Evolutionary conservation across 108 stramenopile species (phyloP).

Genomic region (Schizochytrium sp.): DNA sequence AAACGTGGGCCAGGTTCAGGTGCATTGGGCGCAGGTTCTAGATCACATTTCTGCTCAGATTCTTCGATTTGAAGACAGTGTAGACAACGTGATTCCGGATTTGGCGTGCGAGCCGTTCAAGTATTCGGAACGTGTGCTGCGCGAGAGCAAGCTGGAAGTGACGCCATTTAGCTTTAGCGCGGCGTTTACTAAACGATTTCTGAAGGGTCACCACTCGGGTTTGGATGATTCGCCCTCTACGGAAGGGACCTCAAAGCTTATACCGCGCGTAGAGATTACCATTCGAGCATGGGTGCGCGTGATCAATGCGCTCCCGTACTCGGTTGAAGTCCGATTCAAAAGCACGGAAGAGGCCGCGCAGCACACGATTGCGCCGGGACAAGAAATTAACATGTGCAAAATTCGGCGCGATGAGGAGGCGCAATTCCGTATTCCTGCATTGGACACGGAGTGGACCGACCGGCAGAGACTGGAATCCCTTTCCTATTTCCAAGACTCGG

Average conservation of each 20-base stretch:
- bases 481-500: not conserved
- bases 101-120: not conserved
- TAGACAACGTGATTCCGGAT: not conserved
- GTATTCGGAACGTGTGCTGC: not conserved
- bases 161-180: not conserved
- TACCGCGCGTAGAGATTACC: not conserved
- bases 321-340: not conserved
- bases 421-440: not conserved
- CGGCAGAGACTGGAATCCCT: not conserved
- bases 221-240: not conserved
- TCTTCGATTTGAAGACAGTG: not conserved
- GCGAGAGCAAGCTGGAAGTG: not conserved
- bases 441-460: not conserved
- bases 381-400: not conserved
- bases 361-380: not conserved
- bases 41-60: constrained; percentile 1
- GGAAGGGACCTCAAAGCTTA: not conserved
- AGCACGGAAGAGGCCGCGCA: not conserved
- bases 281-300: not conserved
- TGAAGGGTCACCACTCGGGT: not conserved
- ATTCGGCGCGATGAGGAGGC: not conserved
- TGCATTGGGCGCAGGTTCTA: not conserved
- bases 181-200: not conserved
- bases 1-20: not conserved
- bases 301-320: not conserved